Conservation (phyloP, 2,329 filamentous ascomycete species). For the Zymoseptoria crescenta region DNA sequence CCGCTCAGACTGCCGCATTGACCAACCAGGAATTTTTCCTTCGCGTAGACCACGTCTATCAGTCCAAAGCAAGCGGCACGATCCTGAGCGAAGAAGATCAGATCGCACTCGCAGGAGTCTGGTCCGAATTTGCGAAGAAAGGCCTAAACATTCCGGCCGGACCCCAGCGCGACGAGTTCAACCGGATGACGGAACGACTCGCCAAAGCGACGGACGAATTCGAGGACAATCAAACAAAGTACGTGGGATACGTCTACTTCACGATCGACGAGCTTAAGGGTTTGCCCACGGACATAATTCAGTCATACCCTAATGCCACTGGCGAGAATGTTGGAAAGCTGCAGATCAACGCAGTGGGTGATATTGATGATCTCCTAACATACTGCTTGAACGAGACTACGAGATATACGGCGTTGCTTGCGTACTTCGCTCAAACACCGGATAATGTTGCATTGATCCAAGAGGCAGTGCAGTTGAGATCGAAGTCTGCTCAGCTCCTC, state of each 20-base stretch:
- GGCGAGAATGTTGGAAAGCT: slow-evolving; percentile 60
- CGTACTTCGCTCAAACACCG: not conserved
- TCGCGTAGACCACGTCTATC: slow-evolving; percentile 41
- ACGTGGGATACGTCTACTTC: slow-evolving; percentile 69
- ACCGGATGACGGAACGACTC: slow-evolving; percentile 71
- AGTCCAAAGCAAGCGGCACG: slow-evolving; percentile 38
- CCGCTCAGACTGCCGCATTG: slow-evolving; percentile 63
- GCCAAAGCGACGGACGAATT: slow-evolving; percentile 63
- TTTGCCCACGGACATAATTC: slow-evolving; percentile 61
- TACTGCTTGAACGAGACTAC: not conserved
- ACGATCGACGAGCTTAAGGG: slow-evolving; percentile 63
- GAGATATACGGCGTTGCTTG: not conserved
- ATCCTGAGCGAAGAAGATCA: slow-evolving; percentile 59
- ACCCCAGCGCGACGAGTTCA: slow-evolving; percentile 64
- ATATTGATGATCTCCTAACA: not conserved
- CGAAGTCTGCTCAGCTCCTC: not conserved
- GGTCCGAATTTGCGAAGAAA: slow-evolving; percentile 65
- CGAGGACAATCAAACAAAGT: slow-evolving; percentile 69
- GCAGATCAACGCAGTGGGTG: slow-evolving; percentile 35
- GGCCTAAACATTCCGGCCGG: slow-evolving; percentile 62
- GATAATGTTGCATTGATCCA: not conserved
- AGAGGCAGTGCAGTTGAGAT: slow-evolving; percentile 1
- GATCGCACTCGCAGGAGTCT: slow-evolving; percentile 63
- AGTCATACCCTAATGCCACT: slow-evolving; percentile 59
- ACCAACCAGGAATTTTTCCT: slow-evolving; percentile 73